These are phyloP conservation scores for Leishmania amazonensis DNA, from an alignment of 208 protist species.

Conservation along the genomic window DNA sequence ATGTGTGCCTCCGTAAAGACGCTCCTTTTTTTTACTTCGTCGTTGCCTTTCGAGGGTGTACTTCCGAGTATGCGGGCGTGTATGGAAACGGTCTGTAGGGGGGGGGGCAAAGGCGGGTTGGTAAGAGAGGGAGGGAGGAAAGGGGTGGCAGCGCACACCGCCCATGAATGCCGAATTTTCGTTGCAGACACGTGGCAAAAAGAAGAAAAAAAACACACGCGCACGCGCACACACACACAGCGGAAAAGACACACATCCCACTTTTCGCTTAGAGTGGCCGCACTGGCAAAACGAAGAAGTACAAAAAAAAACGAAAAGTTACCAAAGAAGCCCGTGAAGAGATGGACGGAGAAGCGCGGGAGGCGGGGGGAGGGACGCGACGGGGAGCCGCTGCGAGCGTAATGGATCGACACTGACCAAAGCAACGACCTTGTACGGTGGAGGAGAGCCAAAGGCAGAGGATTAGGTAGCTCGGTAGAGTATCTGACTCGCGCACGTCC, in stretches of 20 bases:
- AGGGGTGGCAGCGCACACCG: too few relatives aligned
- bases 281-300: too few relatives aligned
- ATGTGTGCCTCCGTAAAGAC: background rate
- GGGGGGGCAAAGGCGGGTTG: background rate
- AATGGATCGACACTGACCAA: background rate
- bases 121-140: background rate
- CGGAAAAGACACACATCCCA: too few relatives aligned
- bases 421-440: too few relatives aligned
- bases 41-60: background rate
- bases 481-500: background rate
- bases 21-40: background rate
- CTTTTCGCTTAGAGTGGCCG: too few relatives aligned
- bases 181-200: too few relatives aligned
- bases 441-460: background rate
- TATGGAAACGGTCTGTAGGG: too few relatives aligned
- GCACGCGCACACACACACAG: too few relatives aligned
- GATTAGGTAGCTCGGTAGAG: background rate
- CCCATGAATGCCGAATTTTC: too few relatives aligned
- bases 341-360: background rate
- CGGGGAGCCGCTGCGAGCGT: too few relatives aligned
- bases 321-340: background rate
- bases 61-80: background rate
- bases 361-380: background rate
- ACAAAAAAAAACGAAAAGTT: too few relatives aligned
- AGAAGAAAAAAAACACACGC: too few relatives aligned